Conservation (phyloP, 1,284 basidiomycete species). For the Apiotrichum gamsii region DNA sequence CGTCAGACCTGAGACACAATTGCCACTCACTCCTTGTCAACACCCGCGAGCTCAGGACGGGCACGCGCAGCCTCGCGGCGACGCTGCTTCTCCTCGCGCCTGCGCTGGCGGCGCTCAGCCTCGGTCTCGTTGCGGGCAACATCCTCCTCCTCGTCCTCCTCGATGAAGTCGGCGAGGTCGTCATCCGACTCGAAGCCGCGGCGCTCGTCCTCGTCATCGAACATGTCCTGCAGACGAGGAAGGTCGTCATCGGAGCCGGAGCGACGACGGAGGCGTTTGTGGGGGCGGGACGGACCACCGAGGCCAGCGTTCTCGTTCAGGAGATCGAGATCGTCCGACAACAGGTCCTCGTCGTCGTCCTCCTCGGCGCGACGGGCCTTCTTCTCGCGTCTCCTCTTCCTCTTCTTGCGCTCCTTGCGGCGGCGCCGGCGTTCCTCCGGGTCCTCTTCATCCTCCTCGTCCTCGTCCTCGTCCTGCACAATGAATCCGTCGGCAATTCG, state of each 20-base stretch:
- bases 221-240: conserved; percentile 42
- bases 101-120: conserved; percentile 62
- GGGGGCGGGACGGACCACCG: conserved; percentile 46
- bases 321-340: conserved; percentile 79
- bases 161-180: conserved; percentile 78
- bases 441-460: conserved; percentile 36
- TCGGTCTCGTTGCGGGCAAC: conserved; percentile 61
- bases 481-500: conserved; percentile 47
- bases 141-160: conserved; percentile 64
- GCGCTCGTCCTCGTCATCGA: conserved; percentile 37
- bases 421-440: conserved; percentile 25
- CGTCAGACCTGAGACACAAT: conserved; percentile 20
- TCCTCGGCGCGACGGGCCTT: conserved; percentile 50
- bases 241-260: conserved; percentile 49
- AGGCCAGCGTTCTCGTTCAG: conserved; percentile 87
- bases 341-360: conserved; percentile 53
- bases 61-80: conserved; percentile 60
- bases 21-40: conserved; percentile 69
- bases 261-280: conserved; percentile 36
- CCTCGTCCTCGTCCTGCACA: conserved; percentile 45
- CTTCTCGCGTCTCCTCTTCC: conserved; percentile 31
- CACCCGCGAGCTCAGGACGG: conserved; percentile 72
- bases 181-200: conserved; percentile 48
- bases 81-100: conserved; percentile 64
- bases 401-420: conserved; percentile 32